phyloP scores from a whole-genome alignment of 306 rosid genomes.

The Malus fusca region DNA sequence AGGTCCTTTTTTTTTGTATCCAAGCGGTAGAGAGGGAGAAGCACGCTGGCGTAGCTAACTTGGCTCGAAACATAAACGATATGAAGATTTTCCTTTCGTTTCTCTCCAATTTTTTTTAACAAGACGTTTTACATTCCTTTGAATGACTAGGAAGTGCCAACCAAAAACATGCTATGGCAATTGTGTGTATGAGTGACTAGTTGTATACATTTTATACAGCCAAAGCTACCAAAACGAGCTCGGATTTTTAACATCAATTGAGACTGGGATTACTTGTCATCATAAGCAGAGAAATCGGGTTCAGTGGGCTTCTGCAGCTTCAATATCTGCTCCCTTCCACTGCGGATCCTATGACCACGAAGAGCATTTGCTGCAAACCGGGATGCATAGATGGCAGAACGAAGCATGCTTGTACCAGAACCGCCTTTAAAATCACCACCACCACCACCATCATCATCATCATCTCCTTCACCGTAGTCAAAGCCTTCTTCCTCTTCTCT shows the following conservation, averaged over 20 bases:
- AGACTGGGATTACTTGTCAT: constrained; percentile 1
- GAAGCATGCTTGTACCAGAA: constrained; percentile 21
- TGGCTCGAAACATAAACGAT: no score
- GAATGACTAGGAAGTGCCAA: not conserved
- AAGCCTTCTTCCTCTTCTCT: constrained; percentile 29
- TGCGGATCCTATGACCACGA: constrained; percentile 47
- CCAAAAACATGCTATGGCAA: not conserved
- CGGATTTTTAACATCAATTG: not conserved
- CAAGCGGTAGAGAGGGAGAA: no score
- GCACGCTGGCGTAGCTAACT: no score
- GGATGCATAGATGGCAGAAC: constrained; percentile 56
- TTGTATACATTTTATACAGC: not conserved
- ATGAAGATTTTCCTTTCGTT: no score
- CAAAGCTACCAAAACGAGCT: no score
- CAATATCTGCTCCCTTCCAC: not conserved
- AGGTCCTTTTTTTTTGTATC: no score
- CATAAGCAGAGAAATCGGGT: constrained; percentile 57
- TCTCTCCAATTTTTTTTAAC: no score
- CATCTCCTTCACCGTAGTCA: constrained; percentile 14
- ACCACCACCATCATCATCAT: constrained; percentile 9
- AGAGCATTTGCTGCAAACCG: constrained; percentile 74
- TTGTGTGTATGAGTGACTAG: not conserved
- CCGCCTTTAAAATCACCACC: not conserved
- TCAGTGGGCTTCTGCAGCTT: constrained; percentile 64
- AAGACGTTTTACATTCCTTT: no score